Percentiles rank a stretch among this genome's conserved stretches.
These are phyloP conservation scores for Auxenochlorella pyrenoidosa DNA, from an alignment of 139 green algal species.

Conservation along the genomic window DNA sequence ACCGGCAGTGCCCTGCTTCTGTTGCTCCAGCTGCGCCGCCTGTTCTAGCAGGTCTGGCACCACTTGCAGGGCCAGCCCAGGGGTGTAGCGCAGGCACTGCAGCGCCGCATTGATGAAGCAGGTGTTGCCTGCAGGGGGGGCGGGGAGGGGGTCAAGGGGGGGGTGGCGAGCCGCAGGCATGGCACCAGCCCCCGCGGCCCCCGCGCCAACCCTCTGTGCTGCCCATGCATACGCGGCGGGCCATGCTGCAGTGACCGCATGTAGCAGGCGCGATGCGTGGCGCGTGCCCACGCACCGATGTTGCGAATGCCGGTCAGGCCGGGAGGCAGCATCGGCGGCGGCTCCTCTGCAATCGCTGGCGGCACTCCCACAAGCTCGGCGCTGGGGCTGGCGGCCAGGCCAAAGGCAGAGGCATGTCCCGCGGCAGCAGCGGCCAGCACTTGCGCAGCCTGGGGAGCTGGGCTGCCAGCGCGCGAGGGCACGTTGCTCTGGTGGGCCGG, in stretches of 20 bases:
- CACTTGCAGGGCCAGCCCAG: slow-evolving; percentile 49
- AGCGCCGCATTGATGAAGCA: slow-evolving; percentile 74
- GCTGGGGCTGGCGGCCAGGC: not conserved
- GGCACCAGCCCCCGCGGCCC: too few relatives aligned
- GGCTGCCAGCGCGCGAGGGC: not conserved
- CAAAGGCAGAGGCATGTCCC: slow-evolving; percentile 12
- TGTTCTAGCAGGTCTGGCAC: slow-evolving; percentile 47
- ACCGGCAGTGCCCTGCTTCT: not conserved
- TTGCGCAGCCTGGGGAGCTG: not conserved
- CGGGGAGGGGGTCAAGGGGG: not conserved
- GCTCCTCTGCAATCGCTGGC: not conserved
- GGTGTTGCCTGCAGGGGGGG: slow-evolving; percentile 56
- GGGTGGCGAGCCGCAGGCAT: not conserved
- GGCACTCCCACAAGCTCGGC: not conserved
- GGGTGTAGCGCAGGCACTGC: slow-evolving; percentile 69
- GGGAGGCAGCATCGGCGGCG: slow-evolving; percentile 12
- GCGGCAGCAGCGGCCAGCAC: not conserved
- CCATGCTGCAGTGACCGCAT: too few relatives aligned
- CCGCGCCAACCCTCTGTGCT: too few relatives aligned
- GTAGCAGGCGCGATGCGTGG: too few relatives aligned
- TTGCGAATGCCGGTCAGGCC: slow-evolving; percentile 46
- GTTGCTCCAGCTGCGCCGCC: not conserved
- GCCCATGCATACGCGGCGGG: too few relatives aligned
- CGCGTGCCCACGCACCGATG: slow-evolving; percentile 38
- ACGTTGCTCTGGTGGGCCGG: not conserved